Evolutionary conservation across 192 early-diverging fungal genomes (phyloP), one percentile per base, ranked within the genome.

Genomic region (Podila verticillata): DNA sequence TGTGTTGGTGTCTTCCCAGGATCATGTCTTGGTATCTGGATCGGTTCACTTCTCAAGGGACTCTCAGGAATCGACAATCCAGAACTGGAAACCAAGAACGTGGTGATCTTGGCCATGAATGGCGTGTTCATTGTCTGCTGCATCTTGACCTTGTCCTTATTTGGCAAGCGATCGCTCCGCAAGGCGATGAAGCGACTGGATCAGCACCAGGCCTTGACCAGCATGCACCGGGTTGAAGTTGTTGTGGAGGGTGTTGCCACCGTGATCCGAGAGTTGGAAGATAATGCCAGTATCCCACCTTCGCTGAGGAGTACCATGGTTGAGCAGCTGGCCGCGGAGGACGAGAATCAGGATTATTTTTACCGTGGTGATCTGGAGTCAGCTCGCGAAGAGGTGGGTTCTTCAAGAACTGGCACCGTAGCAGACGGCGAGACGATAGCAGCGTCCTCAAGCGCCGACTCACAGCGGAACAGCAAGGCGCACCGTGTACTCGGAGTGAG

Each of bases 21-120:
- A 51, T 79, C 84, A 1, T 85, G 81, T 65, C 77, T 82, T 34
- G 84, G 80, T 36, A 82, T 85, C 20, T 85, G 84, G 84, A 85
- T 85, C 28, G 84, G 84, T 5, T 79, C 84, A 9, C 51, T 85
- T 47, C 66, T 82, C 31, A 85, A 85, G 62, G 81, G 72, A 20
- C 63, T 85, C 20, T 82, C 80, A 48, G 72, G 75, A 4, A 82
- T 85, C 57, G 84, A 85, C 60, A 74, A 82, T 36, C 80, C 80
- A n/a, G 75, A 85, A 49, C 32, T 85, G 26, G 70, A 79, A 54
- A 63, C 54, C 13, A 70, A 82, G 61, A 77, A 85, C 66, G 32
- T 82, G 15, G 84, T 82, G 29, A 82, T 85, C 56, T 49, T 85
- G 32, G 61, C 70, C 35, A 85, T 85, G 84, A 85, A 85, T 36